Percentiles rank a stretch among this genome's conserved stretches.
These are phyloP conservation scores for Otatea glauca DNA, from an alignment of 176 grass and related monocot species.

Conservation along the genomic window DNA sequence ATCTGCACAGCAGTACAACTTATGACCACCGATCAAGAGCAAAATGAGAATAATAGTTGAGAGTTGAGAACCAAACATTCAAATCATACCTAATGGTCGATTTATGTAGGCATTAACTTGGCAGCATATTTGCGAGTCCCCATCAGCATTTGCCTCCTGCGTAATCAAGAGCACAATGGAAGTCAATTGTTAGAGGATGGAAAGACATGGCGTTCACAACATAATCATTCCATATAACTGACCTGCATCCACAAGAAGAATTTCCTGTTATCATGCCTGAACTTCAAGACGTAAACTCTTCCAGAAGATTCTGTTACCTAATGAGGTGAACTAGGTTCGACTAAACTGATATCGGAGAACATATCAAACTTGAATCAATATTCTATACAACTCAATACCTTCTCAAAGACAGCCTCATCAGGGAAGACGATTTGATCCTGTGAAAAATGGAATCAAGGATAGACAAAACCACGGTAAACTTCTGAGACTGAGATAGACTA, in stretches of 20 bases:
- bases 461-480: slow-evolving; percentile 31
- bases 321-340: slow-evolving; percentile 41
- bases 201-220: slow-evolving; percentile 26
- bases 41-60: slow-evolving; percentile 34
- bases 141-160: slow-evolving; percentile 81
- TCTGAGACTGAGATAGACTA: slow-evolving; percentile 18
- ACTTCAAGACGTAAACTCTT: slow-evolving; percentile 98
- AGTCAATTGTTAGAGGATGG: not conserved
- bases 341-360: slow-evolving; percentile 22
- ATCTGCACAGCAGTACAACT: slow-evolving; percentile 57
- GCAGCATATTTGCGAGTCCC: slow-evolving; percentile 65
- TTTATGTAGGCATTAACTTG: slow-evolving; percentile 87
- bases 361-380: slow-evolving; percentile 21
- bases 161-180: not conserved
- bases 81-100: slow-evolving; percentile 69
- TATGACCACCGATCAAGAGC: slow-evolving; percentile 25
- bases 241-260: slow-evolving; percentile 99
- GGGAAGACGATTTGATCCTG: slow-evolving; percentile 96
- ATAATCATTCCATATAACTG: slow-evolving; percentile 24
- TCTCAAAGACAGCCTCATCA: slow-evolving; percentile 95
- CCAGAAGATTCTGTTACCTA: slow-evolving; percentile 84
- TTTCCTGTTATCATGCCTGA: slow-evolving; percentile 79
- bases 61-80: slow-evolving; percentile 26
- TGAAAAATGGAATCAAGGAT: slow-evolving; percentile 63
- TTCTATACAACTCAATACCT: slow-evolving; percentile 53